phyloP scores from a whole-genome alignment of 257 asterid species.

The Penstemon barbatus region DNA sequence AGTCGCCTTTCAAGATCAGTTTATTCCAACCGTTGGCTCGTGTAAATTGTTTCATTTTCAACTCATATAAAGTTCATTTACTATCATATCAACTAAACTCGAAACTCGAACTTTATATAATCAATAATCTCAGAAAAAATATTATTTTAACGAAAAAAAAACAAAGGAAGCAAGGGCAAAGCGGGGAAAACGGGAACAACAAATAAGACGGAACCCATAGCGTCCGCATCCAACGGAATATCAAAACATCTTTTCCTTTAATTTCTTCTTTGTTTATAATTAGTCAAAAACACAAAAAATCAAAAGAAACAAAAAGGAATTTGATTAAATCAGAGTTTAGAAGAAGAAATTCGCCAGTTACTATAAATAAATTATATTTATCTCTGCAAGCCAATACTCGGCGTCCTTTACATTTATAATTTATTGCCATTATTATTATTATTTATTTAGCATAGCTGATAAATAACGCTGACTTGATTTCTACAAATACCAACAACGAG shows the following conservation, averaged over 20 bases:
- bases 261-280: background rate
- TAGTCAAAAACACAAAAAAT: no score
- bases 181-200: slow-evolving; percentile 37
- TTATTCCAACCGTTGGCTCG: no score
- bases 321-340: slow-evolving; percentile 1
- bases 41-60: no score
- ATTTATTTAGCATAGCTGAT: slow-evolving; percentile 26
- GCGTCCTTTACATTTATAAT: slow-evolving; percentile 22
- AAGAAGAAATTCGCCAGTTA: slow-evolving; percentile 16
- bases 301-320: background rate
- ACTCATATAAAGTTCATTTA: no score
- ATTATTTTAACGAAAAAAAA: background rate
- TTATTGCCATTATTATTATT: slow-evolving; percentile 16
- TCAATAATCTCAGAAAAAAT: background rate
- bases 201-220: background rate
- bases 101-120: background rate
- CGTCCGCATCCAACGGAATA: slow-evolving; percentile 8
- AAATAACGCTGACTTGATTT: slow-evolving; percentile 32
- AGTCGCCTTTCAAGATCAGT: no score
- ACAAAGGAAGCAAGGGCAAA: slow-evolving; percentile 33
- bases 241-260: background rate
- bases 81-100: background rate
- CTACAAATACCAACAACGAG: slow-evolving; percentile 21
- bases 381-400: slow-evolving; percentile 21
- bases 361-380: slow-evolving; percentile 17